Evolutionary conservation across 345 rosid genomes (phyloP), one percentile per base, ranked within the genome.

Genomic region (Excoecaria agallocha): DNA sequence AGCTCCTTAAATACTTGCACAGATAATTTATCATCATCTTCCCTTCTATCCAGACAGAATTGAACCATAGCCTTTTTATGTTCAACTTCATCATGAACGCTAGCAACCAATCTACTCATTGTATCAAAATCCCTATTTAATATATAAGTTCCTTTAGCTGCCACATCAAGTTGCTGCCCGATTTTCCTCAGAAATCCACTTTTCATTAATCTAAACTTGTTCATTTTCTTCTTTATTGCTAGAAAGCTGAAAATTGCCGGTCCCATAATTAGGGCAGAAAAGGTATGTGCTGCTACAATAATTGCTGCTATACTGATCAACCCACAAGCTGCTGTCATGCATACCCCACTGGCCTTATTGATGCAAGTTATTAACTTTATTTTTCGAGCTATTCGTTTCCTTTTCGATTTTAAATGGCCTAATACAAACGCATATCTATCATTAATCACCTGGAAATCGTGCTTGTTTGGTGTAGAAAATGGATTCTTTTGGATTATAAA

Each of bases 11-110:
- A 77, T 38, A 80, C 77, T 41, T 82, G 82, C 72, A 72, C 3
- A 15, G 39, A 69, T 50, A 78, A 70, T 52, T 12, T 77, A 48
- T 76, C 77, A 48, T 76, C 75, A 46, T 81, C 77, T 52, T 81
- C 81, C 41, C 50, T 64, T 16, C 77, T 84, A 16, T 76, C 81
- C 84, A 84, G 77, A 55, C 79, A 84, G 15, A 80, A 70, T 19
- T 69, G 55, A 24, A 82, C 68, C 79, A 86, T 76, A 58, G 54
- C 83, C 76, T 77, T 84, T 50, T 65, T 82, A 68, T 82, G 82
- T 41, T 86, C 86, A 54, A 86, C 84, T 43, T 86, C 89, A 59
- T 86, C 83, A 8, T 84, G 80, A n/a, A 86, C 57, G 77, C 89
- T 76, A 0, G 70, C 74, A 19, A 86, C 89, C 15, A 84, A 82